Percentiles rank a stretch among this genome's conserved stretches.
These are phyloP conservation scores for Protea cynaroides DNA, from an alignment of 164 flowering plant species.

Conservation along the genomic window DNA sequence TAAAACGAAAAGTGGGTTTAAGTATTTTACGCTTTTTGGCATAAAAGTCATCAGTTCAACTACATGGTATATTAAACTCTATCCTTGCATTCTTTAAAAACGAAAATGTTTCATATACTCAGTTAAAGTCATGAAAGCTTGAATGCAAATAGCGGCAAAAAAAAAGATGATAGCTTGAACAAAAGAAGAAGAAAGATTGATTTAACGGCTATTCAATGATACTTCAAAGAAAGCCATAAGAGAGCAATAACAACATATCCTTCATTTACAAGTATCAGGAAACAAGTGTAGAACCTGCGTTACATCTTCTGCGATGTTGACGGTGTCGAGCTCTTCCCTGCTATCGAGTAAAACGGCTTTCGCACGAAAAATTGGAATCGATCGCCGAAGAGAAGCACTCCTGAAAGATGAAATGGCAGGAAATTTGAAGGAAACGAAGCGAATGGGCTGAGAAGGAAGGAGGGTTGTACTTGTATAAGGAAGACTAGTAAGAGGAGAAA, in stretches of 20 bases:
- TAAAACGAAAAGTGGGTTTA: no score
- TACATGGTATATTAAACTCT: no score
- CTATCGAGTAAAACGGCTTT: slow-evolving; percentile 15
- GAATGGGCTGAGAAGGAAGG: slow-evolving; percentile 9
- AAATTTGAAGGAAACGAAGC: slow-evolving; percentile 10
- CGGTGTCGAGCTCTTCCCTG: slow-evolving; percentile 29
- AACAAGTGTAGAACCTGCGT: slow-evolving; percentile 44
- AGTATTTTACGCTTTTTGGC: no score
- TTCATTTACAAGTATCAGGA: background rate
- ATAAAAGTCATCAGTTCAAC: no score
- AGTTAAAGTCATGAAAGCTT: no score
- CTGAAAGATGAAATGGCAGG: background rate
- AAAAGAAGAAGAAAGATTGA: background rate
- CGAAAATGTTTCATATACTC: no score
- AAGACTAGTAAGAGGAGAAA: slow-evolving; percentile 13
- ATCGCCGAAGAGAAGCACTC: slow-evolving; percentile 6
- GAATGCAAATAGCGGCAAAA: no score
- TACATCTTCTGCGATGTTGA: slow-evolving; percentile 77
- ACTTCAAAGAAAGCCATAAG: background rate
- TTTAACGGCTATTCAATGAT: background rate
- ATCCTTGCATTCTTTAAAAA: no score
- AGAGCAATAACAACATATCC: background rate
- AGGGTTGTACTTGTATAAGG: slow-evolving; percentile 11
- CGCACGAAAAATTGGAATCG: slow-evolving; percentile 8
- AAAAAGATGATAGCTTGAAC: background rate